Percentiles rank a stretch among this genome's conserved stretches.
phyloP scores from a whole-genome alignment of 108 stramenopile species.

The Nitzschia sp. region DNA sequence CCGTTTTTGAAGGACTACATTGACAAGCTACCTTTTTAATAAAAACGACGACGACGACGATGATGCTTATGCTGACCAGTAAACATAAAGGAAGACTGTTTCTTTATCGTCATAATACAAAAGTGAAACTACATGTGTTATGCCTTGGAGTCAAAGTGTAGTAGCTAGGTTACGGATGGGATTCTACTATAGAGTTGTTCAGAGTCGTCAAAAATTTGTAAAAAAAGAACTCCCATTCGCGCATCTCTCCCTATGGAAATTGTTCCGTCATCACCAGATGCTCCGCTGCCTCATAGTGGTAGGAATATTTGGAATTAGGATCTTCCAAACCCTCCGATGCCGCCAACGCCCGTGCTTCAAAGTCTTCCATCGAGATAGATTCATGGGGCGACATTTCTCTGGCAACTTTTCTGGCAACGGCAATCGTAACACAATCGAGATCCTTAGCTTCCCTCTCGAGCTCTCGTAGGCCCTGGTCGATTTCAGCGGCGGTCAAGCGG shows the following conservation, averaged over 20 bases:
- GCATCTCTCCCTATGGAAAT: background rate
- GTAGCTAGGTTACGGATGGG: too few species aligned
- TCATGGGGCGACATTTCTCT: conserved; percentile 22
- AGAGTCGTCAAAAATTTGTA: too few species aligned
- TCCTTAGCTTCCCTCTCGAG: conserved; percentile 17
- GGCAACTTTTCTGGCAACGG: conserved; percentile 32
- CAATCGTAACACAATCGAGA: conserved; percentile 33
- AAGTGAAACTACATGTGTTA: background rate
- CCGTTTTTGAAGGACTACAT: background rate
- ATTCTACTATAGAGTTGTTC: too few species aligned
- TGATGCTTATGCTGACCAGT: background rate
- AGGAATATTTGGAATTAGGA: background rate
- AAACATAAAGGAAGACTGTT: background rate
- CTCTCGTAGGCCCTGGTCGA: conserved; percentile 12
- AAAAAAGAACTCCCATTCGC: too few species aligned
- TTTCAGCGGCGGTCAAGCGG: conserved; percentile 5
- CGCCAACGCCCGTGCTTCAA: conserved; percentile 15
- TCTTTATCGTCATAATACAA: too few species aligned
- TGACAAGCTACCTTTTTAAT: conserved; percentile 11
- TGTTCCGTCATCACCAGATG: background rate
- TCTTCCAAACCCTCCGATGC: conserved; percentile 11
- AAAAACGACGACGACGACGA: background rate
- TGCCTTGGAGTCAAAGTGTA: too few species aligned
- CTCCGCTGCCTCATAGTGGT: conserved; percentile 2
- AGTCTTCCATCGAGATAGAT: conserved; percentile 20